Evolutionary conservation across 768 basidiomycete genomes (phyloP), one percentile per base, ranked within the genome.

Genomic region (Neoboletus brunneissimus): DNA sequence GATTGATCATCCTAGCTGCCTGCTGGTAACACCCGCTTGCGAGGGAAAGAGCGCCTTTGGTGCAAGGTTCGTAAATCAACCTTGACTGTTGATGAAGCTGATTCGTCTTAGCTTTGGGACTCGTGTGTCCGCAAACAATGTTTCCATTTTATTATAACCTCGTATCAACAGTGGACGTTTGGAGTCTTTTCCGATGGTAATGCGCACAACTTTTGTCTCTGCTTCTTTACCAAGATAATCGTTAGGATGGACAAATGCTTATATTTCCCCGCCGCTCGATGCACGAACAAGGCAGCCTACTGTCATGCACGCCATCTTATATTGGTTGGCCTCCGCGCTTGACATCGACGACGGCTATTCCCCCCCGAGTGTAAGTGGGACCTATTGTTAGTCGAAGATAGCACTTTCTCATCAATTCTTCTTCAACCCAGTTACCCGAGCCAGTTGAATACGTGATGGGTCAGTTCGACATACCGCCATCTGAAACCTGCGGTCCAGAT

Each of bases 101-200:
- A 62, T 51, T 29, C n/a, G 20, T 42, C 38, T 49, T 52, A 72
- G 70, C 58, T 72, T 34, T 86, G 82, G 81, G 85, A 86, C 64
- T 61, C 73, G 20, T 86, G 84, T 67, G 78, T 76, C 44, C 64
- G 70, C 40, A 73, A 72, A 57, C 73, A 76, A 25, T 77, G 78
- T 4, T 79, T 74, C 29, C 83, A 79, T 75, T 86, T 86, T 51
- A 77, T 84, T 16, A 63, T 86, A 50, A 84, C 84, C 7, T 81
- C 80, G 4, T 86, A 85, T 63, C 76, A 79, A 45, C 76, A 81
- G 16, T 86, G 84, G 85, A 72, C 80, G 7, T 86, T 86, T 61
- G 85, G 85, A 5, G 77, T 73, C 22, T 86, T 85, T 64, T 82
- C 83, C n/a, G 66, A 70, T 64, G 81, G 85, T 83, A 66, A 61